phyloP scores from a whole-genome alignment of 169 alveolate species.

The Babesia sp. region DNA sequence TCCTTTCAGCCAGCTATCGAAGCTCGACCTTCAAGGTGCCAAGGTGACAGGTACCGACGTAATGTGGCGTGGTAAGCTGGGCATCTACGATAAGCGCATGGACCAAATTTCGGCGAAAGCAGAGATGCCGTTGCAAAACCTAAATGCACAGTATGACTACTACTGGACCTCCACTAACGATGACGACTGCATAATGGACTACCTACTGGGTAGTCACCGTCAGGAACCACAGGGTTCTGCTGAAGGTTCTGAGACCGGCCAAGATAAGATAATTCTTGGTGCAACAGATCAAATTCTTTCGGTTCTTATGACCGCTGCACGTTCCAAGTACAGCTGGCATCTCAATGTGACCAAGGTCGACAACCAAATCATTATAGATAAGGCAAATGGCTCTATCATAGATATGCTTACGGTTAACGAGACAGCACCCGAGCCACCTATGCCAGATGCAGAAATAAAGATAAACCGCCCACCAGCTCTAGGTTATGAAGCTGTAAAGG shows the following conservation, averaged over 20 bases:
- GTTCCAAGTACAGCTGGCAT: conserved; percentile 90
- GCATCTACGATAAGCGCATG: conserved; percentile 79
- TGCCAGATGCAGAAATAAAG: conserved; percentile 86
- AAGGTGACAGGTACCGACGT: conserved; percentile 79
- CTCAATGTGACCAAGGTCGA: conserved; percentile 82
- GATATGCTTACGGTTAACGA: conserved; percentile 89
- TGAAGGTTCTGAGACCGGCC: conserved; percentile 22
- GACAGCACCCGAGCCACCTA: conserved; percentile 88
- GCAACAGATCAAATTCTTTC: conserved; percentile 88
- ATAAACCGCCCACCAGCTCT: conserved; percentile 86
- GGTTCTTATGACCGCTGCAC: conserved; percentile 87
- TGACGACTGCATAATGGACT: conserved; percentile 81
- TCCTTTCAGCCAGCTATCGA: conserved; percentile 83
- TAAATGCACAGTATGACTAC: conserved; percentile 70
- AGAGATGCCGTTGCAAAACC: conserved; percentile 72
- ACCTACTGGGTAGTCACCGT: conserved; percentile 50
- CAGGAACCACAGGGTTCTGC: conserved; percentile 25
- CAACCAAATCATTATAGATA: conserved; percentile 84
- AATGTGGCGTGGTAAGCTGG: conserved; percentile 85
- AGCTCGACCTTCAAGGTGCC: conserved; percentile 76
- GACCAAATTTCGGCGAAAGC: conserved; percentile 83
- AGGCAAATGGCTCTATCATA: conserved; percentile 88
- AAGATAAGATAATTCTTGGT: conserved; percentile 77
- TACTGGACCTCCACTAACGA: conserved; percentile 85
- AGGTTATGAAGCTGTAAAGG: conserved; percentile 87